Evolutionary conservation across 2,329 filamentous ascomycete genomes (phyloP), one percentile per base, ranked within the genome.

Genomic region (Albophoma yamanashiensis): DNA sequence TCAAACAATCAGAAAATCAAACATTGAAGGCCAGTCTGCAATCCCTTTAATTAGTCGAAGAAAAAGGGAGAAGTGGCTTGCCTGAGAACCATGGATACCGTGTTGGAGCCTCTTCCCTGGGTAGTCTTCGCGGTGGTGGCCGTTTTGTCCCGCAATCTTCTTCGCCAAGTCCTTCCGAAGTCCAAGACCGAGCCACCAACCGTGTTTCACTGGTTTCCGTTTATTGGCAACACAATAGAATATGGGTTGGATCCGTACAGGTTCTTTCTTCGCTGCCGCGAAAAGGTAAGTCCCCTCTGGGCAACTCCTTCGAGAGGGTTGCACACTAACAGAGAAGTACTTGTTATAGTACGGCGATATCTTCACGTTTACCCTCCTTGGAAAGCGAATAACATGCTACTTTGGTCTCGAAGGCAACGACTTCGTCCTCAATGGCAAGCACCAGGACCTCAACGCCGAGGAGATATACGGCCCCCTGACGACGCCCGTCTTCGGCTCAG

Each of bases 171-270:
- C 60, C 77, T 97, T 63, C 85, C 91, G 78, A 89, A 85, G 77
- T 93, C 91, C 68, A 84, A 88, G 58, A 89, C 92, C 72, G 89
- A 92, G 72, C 89, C 89, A 38, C 89, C 89, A 1, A 67, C 92
- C 60, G 89, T 93, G 62, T 93, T 92, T 73, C 88, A 91, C 74
- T 89, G 84, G 83, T 81, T 93, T 68, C 90, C 89, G 61, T 76
- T 96, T 66, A 81, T 99, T 68, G 93, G 93, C 64, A 97, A 88
- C 78, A 97, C 94, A 62, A 80, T 97, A 68, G 89, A 85, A 50
- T 99, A 97, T 77, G 93, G 93, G 74, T 97, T 97, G 76, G 91
- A 97, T 70, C 93, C 93, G 17, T 92, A 91, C 70, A 81, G 79
- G 57, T 97, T 97, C 82, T 96, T 97, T 79, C 80, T 67, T 83